phyloP scores from a whole-genome alignment of 2,329 filamentous ascomycete species.

The Stagonosporopsis rhizophila region DNA sequence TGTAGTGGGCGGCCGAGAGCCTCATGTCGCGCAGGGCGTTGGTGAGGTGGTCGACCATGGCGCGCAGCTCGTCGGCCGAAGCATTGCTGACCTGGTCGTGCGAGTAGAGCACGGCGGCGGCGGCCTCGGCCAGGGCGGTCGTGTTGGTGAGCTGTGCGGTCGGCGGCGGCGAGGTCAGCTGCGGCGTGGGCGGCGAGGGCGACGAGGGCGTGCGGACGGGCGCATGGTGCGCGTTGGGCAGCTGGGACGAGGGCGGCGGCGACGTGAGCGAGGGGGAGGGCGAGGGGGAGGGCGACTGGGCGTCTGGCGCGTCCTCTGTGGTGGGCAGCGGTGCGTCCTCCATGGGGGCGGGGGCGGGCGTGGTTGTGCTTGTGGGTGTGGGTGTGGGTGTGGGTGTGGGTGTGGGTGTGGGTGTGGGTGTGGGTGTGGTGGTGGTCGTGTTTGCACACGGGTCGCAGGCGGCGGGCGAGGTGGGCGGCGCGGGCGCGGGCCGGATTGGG shows the following conservation, averaged over 20 bases:
- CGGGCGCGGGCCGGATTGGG: neutral
- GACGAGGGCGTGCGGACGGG: neutral
- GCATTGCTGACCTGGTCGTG: conserved; percentile 61
- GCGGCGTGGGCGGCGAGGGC: conserved; percentile 46
- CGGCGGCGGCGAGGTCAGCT: conserved; percentile 59
- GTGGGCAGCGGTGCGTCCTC: conserved; percentile 41
- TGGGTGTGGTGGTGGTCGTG: neutral
- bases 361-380: too few species aligned
- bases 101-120: conserved; percentile 55
- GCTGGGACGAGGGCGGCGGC: conserved; percentile 68
- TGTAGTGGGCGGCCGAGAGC: conserved; percentile 87
- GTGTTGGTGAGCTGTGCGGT: conserved; percentile 44
- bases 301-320: conserved; percentile 27
- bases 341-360: too few species aligned
- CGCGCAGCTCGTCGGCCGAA: conserved; percentile 59
- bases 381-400: neutral
- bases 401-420: neutral
- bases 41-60: conserved; percentile 61
- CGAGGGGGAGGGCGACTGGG: conserved; percentile 35
- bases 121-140: conserved; percentile 39
- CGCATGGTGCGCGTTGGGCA: conserved; percentile 48
- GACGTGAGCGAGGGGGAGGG: conserved; percentile 62
- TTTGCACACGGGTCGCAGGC: neutral
- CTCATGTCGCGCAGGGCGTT: conserved; percentile 69
- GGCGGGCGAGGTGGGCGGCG: neutral